Base-by-base conservation (phyloP, 495 filamentous ascomycete genomes). In the Poronia punctata region DNA sequence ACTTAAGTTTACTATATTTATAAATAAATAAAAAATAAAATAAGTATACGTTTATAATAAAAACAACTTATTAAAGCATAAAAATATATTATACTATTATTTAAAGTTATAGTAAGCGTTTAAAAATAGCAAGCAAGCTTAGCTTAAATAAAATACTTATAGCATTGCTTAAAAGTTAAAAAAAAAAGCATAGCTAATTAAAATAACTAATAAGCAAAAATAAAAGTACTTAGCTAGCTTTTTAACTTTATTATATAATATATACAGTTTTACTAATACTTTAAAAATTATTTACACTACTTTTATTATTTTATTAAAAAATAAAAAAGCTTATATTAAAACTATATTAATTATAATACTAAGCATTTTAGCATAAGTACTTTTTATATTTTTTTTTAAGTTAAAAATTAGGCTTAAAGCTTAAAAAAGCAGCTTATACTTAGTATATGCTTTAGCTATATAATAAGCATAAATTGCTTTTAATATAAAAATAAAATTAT, bases 191-290 rank as follows among this genome's bases (percentile, higher is more conserved):
- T 35, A 20, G n/a, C n/a, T n/a, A n/a, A n/a, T 23, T 20, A 35
- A 35, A 20, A 35, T 35, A 35, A 5, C 4, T 9, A 5, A 35
- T 23, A 12, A 12, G 4, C 19, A 12, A 5, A 35, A n/a, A 17
- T 9, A 5, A 23, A 5, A 23, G 12, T n/a, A n/a, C n/a, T n/a
- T n/a, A n/a, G n/a, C n/a, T n/a, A n/a, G n/a, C n/a, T n/a, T n/a
- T n/a, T n/a, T n/a, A n/a, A n/a, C n/a, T n/a, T n/a, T 35, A 15
- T 35, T 17, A 35, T 35, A 18, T 5, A 35, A 35, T 12, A 35
- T 20, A 7, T 35, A 35, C 15, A 5, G 11, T 30, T n/a, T 11
- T n/a, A 30, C 4, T 30, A 5, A 4, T 30, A 5, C 15, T 30
- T 30, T 30, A 30, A n/a, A 30, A 30, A 30, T 5, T n/a, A n/a